Evolutionary conservation across 192 early-diverging fungal species (phyloP), one percentile per base, ranked within the genome.

Genomic region (Chytriomyces hyalinus): DNA sequence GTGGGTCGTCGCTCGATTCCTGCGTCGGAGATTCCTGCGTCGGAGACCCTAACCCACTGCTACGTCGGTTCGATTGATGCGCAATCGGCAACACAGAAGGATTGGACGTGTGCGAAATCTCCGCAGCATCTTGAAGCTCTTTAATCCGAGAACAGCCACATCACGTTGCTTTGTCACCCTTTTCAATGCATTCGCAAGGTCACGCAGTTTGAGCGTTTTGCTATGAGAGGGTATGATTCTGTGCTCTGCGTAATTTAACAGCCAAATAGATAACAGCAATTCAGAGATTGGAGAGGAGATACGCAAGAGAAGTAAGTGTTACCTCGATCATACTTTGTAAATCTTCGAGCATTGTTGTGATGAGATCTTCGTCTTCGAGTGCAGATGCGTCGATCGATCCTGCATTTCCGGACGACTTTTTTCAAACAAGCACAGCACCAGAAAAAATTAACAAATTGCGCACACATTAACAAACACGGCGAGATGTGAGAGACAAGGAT

Each of bases 151-250:
- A 53, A 75, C 61, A 45, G 83, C 83, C 17, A 48, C 24, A 61
- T 84, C 73, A 6, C 82, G 79, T 64, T 84, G 73, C 24, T 80
- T 76, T 3, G 67, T 75, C 20, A 70, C 70, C 47, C 70, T 81
- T 51, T 78, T 73, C 51, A 84, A 59, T 8, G 73, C 61, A n/a
- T 36, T 63, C 11, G 82, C 67, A 43, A 84, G 68, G n/a, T 84
- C 79, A 6, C 83, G 76, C 46, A 84, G 26, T 68, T 84, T 6
- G 67, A 45, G 66, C 78, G 64, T 61, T 91, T 92, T 2, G 92
- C 92, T 24, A 92, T 85, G 67, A 98, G 85, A 28, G 95, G 90
- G 77, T 96, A 97, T 43, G 95, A 15, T 73, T 78, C 68, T 26
- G 45, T 6, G 68, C 80, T 44, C 78, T 50, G 48, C 81, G 22